Evolutionary conservation across 1,139 yeast genomes (phyloP), one percentile per base, ranked within the genome.

Genomic region (Wickerhamomyces sp.): DNA sequence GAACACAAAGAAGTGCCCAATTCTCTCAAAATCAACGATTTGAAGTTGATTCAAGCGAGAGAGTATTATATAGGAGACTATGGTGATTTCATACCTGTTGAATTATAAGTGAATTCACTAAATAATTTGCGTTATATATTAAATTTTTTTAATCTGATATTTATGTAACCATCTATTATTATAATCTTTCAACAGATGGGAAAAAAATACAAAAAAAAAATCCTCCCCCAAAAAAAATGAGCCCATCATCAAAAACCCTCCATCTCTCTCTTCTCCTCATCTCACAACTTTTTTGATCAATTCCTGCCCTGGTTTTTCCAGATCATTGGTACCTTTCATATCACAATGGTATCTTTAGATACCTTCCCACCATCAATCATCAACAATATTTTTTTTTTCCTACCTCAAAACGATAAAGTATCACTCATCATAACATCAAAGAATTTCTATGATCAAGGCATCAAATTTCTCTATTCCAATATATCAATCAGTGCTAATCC

Each of bases 11-110:
- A 42, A 7, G 11, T 46, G 1, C 52, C 55, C 8, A 36, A 29
- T 1, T 47, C 47, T 0, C 34, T 57, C 14, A 54, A 55, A 31
- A 63, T 67, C 31, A 63, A 64, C 42, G 71, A 67, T 45, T 48
- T 68, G 43, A 62, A 58, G 35, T 44, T 68, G 36, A 59, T 68
- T 9, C 68, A 68, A 45, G 62, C 62, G 10, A 56, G 61, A 37
- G 55, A 63, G 15, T 52, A 56, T 29, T 60, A 59, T 27, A 43
- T 46, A 4, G 40, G 39, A 15, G 29, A 36, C 27, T 23, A 14
- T 18, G 15, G 43, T 7, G 7, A 34, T 9, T 15, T 39, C 27
- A 6, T n/a, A 15, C 4, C 30, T 29, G 2, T 6, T 10, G 18
- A 26, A 2, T n/a, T 36, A 15, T 27, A 27, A n/a, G 10, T 30